Percentiles rank a stretch among this genome's conserved stretches.
Evolutionary conservation across 164 flowering plant species (phyloP).

Genomic region (Euptelea pleiosperma): DNA sequence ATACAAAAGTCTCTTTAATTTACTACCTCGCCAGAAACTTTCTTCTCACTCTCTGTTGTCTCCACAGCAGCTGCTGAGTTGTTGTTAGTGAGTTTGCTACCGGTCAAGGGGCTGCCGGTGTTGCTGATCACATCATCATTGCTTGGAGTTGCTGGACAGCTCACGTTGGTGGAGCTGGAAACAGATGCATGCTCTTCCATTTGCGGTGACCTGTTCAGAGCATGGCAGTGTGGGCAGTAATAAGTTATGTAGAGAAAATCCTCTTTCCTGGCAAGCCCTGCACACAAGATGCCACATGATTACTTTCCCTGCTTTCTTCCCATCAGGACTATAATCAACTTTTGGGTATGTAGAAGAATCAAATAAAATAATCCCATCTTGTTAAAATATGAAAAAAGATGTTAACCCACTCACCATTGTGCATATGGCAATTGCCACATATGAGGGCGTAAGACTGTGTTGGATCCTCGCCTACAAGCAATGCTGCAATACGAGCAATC

Average conservation of each 20-base stretch:
- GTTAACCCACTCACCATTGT: slow-evolving; percentile 62
- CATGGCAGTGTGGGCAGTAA: slow-evolving; percentile 83
- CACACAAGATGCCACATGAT: too few relatives aligned
- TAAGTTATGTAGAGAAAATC: slow-evolving; percentile 79
- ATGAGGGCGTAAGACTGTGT: slow-evolving; percentile 88
- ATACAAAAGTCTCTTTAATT: too few relatives aligned
- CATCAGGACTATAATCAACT: too few relatives aligned
- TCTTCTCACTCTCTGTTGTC: too few relatives aligned
- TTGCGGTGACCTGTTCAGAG: slow-evolving; percentile 56
- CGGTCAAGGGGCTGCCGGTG: too few relatives aligned
- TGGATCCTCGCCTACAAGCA: slow-evolving; percentile 95
- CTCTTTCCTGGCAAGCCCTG: slow-evolving; percentile 90
- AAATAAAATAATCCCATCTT: too few relatives aligned
- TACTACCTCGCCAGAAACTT: too few relatives aligned
- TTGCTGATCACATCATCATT: slow-evolving; percentile 12
- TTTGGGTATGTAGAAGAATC: too few relatives aligned
- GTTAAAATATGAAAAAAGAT: too few relatives aligned
- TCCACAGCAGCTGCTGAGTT: too few relatives aligned
- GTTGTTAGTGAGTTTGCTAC: too few relatives aligned
- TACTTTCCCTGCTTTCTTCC: too few relatives aligned
- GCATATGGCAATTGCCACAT: slow-evolving; percentile 94
- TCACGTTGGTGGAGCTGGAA: slow-evolving; percentile 19
- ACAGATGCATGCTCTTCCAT: slow-evolving; percentile 36
- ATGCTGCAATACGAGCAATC: slow-evolving; percentile 86
- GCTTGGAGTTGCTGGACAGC: slow-evolving; percentile 16